A percentile compares a stretch with the other conserved stretches of the same genome.
Evolutionary conservation across 2,329 filamentous ascomycete genomes (phyloP).

Genomic region (Myotisia sp.): DNA sequence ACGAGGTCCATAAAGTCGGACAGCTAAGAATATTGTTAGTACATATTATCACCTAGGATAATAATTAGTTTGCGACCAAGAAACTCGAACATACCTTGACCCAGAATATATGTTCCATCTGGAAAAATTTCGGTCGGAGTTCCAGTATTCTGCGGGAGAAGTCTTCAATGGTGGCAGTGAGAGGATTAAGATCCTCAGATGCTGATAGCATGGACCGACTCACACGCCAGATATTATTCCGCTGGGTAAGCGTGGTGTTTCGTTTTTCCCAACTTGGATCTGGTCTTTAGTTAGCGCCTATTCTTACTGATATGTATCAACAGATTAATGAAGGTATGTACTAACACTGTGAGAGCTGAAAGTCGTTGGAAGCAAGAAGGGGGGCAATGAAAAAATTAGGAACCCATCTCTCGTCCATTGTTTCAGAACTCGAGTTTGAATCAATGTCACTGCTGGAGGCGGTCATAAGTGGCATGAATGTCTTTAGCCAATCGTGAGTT

Average conservation of each 20-base stretch:
- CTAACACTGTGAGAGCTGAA: slow-evolving; percentile 34
- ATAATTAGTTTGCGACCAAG: background rate
- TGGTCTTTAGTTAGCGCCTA: slow-evolving; percentile 12
- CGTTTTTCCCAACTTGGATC: slow-evolving; percentile 35
- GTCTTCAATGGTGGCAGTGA: slow-evolving; percentile 25
- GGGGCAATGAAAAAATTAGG: slow-evolving; percentile 37
- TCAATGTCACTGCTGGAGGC: slow-evolving; percentile 32
- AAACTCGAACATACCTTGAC: slow-evolving; percentile 28
- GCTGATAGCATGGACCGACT: slow-evolving; percentile 33
- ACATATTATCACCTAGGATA: background rate
- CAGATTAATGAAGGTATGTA: slow-evolving; percentile 4
- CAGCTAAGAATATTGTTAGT: slow-evolving; percentile 22
- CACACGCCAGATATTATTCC: slow-evolving; percentile 35
- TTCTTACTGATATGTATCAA: background rate
- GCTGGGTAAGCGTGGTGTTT: slow-evolving; percentile 29
- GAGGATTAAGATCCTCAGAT: slow-evolving; percentile 25
- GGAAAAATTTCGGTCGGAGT: slow-evolving; percentile 34
- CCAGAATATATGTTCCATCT: slow-evolving; percentile 39
- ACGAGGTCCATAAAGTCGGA: slow-evolving; percentile 38
- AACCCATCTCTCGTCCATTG: slow-evolving; percentile 34
- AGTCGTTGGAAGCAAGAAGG: slow-evolving; percentile 35
- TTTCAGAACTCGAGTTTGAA: slow-evolving; percentile 21
- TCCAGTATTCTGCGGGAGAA: slow-evolving; percentile 30
- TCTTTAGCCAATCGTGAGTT: slow-evolving; percentile 30
- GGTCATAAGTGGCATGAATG: slow-evolving; percentile 34